Evolutionary conservation across 2,329 filamentous ascomycete genomes (phyloP).

Genomic region (Arthrobotrys sphaeroides): DNA sequence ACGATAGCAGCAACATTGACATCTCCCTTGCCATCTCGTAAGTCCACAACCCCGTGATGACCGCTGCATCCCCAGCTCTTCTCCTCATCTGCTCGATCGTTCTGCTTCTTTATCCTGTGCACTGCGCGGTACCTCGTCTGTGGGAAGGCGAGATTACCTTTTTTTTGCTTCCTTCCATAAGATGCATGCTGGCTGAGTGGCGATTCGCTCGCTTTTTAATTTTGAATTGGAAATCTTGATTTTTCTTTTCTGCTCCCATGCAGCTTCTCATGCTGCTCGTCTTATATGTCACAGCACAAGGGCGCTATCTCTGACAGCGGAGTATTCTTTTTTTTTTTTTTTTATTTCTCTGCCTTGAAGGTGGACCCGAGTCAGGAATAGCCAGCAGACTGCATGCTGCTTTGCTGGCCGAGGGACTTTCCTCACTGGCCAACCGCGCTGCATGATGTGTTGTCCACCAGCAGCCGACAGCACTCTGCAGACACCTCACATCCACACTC

Average conservation of each 20-base stretch:
- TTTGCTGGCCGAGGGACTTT: slow-evolving; percentile 55
- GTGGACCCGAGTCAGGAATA: slow-evolving; percentile 51
- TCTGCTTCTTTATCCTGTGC: background rate
- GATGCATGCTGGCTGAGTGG: slow-evolving; percentile 45
- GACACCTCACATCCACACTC: slow-evolving; percentile 23
- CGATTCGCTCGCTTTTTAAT: slow-evolving; percentile 51
- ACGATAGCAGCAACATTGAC: slow-evolving; percentile 30
- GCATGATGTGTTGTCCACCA: slow-evolving; percentile 53
- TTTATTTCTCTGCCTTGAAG: slow-evolving; percentile 14
- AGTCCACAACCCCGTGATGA: slow-evolving; percentile 35
- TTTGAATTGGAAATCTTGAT: slow-evolving; percentile 48
- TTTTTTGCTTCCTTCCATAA: no score
- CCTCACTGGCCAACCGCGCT: slow-evolving; percentile 53
- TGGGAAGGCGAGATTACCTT: slow-evolving; percentile 41
- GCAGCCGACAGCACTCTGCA: slow-evolving; percentile 46
- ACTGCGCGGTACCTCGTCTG: slow-evolving; percentile 2
- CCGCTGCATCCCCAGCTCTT: slow-evolving; percentile 21
- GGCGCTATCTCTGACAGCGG: slow-evolving; percentile 47
- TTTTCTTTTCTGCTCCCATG: slow-evolving; percentile 34
- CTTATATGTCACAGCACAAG: slow-evolving; percentile 31
- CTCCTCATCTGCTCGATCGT: slow-evolving; percentile 7
- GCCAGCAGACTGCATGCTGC: slow-evolving; percentile 53
- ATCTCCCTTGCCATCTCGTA: slow-evolving; percentile 47
- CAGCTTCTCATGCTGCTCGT: slow-evolving; percentile 26
- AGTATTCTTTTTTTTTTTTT: slow-evolving; percentile 26